These are phyloP conservation scores for Botryobasidium botryosum DNA, from an alignment of 768 basidiomycete species.

Conservation along the genomic window DNA sequence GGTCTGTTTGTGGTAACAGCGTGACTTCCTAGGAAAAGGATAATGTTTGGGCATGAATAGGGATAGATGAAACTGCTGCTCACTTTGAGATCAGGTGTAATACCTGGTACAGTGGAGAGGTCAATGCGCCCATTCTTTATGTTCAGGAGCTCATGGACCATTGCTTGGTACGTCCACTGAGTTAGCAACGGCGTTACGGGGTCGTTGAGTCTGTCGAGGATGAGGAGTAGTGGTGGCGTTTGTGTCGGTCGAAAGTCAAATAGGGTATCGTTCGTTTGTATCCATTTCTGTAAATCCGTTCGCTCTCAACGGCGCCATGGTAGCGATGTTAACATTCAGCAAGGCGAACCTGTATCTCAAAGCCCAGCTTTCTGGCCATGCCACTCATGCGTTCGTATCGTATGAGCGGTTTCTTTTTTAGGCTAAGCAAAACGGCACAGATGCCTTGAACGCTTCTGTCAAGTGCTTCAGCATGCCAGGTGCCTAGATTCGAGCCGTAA, in stretches of 20 bases:
- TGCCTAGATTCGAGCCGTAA: constrained; percentile 51
- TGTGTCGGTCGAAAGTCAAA: constrained; percentile 89
- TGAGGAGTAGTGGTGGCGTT: constrained; percentile 73
- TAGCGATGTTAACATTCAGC: not conserved
- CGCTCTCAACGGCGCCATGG: not conserved
- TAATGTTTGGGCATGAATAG: not conserved
- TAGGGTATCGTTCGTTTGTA: constrained; percentile 61
- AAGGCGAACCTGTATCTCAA: constrained; percentile 58
- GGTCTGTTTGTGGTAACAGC: constrained; percentile 75
- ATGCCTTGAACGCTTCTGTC: constrained; percentile 68
- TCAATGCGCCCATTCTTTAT: constrained; percentile 91
- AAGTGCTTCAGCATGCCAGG: constrained; percentile 62
- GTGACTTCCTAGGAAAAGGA: constrained; percentile 64
- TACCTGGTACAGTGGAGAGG: constrained; percentile 66
- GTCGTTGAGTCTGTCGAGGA: constrained; percentile 90
- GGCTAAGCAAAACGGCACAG: constrained; percentile 69
- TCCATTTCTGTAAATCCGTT: constrained; percentile 39
- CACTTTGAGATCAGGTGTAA: constrained; percentile 71
- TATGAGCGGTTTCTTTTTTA: constrained; percentile 92
- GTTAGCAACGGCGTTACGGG: constrained; percentile 91
- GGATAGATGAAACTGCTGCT: constrained; percentile 15
- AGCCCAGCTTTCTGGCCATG: constrained; percentile 80
- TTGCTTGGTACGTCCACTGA: constrained; percentile 99
- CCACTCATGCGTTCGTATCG: constrained; percentile 86
- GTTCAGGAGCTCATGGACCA: constrained; percentile 92